A percentile compares a stretch with the other conserved stretches of the same genome.
These are phyloP conservation scores for Dichotomocladium elegans DNA, from an alignment of 371 early-diverging fungal genomes.

Conservation along the genomic window DNA sequence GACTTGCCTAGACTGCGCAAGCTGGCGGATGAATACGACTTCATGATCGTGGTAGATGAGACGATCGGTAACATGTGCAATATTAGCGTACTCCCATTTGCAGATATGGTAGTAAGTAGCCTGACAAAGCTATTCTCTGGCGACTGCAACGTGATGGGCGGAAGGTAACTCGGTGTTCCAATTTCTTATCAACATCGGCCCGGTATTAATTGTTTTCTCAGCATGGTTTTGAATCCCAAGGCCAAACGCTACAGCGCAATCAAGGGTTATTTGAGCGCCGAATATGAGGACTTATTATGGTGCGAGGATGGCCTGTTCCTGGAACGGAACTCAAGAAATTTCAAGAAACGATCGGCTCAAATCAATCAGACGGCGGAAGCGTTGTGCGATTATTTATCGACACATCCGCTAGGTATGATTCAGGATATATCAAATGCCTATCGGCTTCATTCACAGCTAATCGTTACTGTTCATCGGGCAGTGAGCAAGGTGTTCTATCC, in stretches of 20 bases:
- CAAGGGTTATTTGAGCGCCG: conserved; percentile 40
- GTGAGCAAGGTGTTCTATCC: conserved; percentile 82
- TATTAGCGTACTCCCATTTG: conserved; percentile 69
- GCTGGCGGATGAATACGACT: conserved; percentile 74
- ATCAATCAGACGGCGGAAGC: conserved; percentile 82
- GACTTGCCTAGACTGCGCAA: conserved; percentile 69
- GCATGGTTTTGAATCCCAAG: conserved; percentile 83
- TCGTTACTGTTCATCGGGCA: too few species aligned
- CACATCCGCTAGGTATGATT: conserved; percentile 70
- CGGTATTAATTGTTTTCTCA: too few species aligned
- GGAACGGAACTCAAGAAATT: conserved; percentile 92
- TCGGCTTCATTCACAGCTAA: background rate
- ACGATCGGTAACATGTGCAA: conserved; percentile 93
- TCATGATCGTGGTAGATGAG: conserved; percentile 89
- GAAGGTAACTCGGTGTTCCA: conserved; percentile 54
- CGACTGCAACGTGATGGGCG: conserved; percentile 97
- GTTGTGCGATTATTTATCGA: conserved; percentile 65
- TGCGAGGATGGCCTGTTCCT: conserved; percentile 90
- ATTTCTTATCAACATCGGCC: background rate
- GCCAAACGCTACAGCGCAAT: conserved; percentile 52
- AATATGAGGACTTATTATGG: conserved; percentile 87
- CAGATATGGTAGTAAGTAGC: conserved; percentile 89
- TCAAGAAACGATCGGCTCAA: conserved; percentile 61
- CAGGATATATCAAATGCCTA: conserved; percentile 5
- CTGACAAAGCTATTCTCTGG: conserved; percentile 94